These are phyloP conservation scores for Kazachstania kunashirensis DNA, from an alignment of 805 yeast genomes.

Conservation along the genomic window DNA sequence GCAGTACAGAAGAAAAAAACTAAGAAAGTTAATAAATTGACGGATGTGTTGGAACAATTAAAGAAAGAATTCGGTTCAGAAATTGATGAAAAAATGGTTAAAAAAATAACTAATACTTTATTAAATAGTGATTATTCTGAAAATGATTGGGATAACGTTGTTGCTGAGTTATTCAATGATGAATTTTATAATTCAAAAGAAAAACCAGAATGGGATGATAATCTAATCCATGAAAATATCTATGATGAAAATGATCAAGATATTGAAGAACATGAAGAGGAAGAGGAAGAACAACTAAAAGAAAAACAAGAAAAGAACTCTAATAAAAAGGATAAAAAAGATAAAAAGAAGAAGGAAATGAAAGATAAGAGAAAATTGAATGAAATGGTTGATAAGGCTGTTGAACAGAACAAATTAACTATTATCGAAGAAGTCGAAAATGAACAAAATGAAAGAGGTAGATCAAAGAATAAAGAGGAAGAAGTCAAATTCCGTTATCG, in stretches of 20 bases:
- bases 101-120: conserved; percentile 64
- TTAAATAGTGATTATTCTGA: conserved; percentile 83
- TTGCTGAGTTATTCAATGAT: conserved; percentile 79
- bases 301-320: conserved; percentile 30
- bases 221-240: conserved; percentile 39
- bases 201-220: conserved; percentile 62
- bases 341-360: conserved; percentile 48
- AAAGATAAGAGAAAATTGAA: conserved; percentile 52
- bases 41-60: conserved; percentile 46
- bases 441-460: conserved; percentile 45
- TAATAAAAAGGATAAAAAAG: conserved; percentile 36
- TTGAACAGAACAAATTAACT: conserved; percentile 60
- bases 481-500: conserved; percentile 66
- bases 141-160: conserved; percentile 80
- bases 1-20: conserved; percentile 63
- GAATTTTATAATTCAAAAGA: conserved; percentile 53
- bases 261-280: conserved; percentile 13
- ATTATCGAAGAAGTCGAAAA: conserved; percentile 61
- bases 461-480: conserved; percentile 39
- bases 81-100: conserved; percentile 46
- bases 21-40: conserved; percentile 64
- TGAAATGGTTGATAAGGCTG: conserved; percentile 64
- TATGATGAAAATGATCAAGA: conserved; percentile 30
- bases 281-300: conserved; percentile 34
- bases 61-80: conserved; percentile 37